Evolutionary conservation across 1,284 basidiomycete genomes (phyloP), one percentile per base, ranked within the genome.

Genomic region (Thecaphora frezii): DNA sequence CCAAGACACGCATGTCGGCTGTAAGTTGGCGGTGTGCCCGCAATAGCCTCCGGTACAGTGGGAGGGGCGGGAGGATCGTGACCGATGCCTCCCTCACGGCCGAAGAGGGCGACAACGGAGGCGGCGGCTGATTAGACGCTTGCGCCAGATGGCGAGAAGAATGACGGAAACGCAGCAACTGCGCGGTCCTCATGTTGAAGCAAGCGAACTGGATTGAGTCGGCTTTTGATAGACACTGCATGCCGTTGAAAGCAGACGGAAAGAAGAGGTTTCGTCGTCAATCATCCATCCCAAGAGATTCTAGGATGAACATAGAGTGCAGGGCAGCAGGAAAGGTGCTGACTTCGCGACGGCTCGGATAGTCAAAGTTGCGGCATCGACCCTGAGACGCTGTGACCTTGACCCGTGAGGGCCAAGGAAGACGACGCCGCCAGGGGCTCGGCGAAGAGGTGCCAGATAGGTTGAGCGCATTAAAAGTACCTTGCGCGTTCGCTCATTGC

Each of bases 1-100:
- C 78, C 18, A 79, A 58, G 2, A 69, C 62, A 12, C 77, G 72
- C 78, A 79, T 78, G 49, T 79, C 77, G 13, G 66, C 51, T 10
- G 66, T 57, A 13, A 76, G 69, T 3, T 48, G 42, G 2, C 74
- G 59, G 44, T 79, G 78, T 0, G 69, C 73, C 1, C 77, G 70
- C 10, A 79, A 54, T 18, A 79, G 55, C 10, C 73, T 56, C 2
- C 78, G 63, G 47, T 77, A 78, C 12, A 79, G 64, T 39, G 66
- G 73, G 21, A 77, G 41, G 7, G 77, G 76, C 0, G 75, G 75
- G 1, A 79, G 55, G 21, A 79, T 58, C 50, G 59, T 66, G 9
- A 52, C 56, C 10, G 53, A 55, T 18, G 64, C 61, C 5, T 59
- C 58, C 30, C 58, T 54, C 13, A 66, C 59, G 1, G 63, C 63